Base-by-base conservation (phyloP, 176 grass and related monocot genomes). In the Aegilops tauschii region DNA sequence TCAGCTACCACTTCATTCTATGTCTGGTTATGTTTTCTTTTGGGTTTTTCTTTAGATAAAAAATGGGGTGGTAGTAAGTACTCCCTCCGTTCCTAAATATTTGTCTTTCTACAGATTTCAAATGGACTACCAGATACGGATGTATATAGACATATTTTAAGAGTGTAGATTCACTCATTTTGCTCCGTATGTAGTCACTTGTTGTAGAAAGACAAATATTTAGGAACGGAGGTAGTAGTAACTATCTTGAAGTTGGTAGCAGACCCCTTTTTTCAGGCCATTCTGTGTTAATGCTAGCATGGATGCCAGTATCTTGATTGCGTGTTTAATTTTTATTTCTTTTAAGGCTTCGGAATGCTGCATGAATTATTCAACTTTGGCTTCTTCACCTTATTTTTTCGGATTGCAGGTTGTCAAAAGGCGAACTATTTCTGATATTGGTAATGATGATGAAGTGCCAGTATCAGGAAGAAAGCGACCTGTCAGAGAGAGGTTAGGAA, bases 351-450 rank as follows among this genome's bases (percentile, higher is more conserved):
- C 12, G 5, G 14, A 49, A 77, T 59, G 77, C 8, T 93, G 14
- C 20, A 47, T 65, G 5, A 49, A 37, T 72, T 39, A 34, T 78
- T 25, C 68, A 47, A 67, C 72, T 73, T 88, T 40, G 79, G 4
- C 8, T 83, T 56, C 18, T 62, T 86, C 0, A 56, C 50, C 18
- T 56, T 83, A n/a, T 16, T 58, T 66, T 87, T 90, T 0, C 64
- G 80, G 9, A 66, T 71, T 81, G 44, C 81, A 95, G 93, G 88
- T 92, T 90, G 93, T 92, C 45, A 92, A 92, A 92, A 92, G 88
- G 72, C 71, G 65, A 77, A 70, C 80, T 84, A 63, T 84, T 9
- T 56, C 81, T 85, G 90, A 82, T 80, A 30, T 40, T 34, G 31
- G 52, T 84, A 61, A 89, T 58, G 67, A 72, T 76, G 86, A 90